phyloP scores from a whole-genome alignment of 345 rosid species.

The Sisymbrium irio region DNA sequence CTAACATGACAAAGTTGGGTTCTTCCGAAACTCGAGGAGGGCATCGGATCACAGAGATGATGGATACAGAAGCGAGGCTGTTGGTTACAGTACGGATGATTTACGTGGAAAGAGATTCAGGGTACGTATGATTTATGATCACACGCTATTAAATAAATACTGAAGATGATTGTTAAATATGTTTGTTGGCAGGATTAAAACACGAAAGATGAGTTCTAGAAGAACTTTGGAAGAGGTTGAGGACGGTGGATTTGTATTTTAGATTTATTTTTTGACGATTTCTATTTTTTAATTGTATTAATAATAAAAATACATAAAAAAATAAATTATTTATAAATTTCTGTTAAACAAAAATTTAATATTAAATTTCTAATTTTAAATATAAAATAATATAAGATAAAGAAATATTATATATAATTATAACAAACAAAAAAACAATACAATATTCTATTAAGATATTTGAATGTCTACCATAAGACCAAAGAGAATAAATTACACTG shows the following conservation, averaged over 20 bases:
- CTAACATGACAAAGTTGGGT: conserved; percentile 73
- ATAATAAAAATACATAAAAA: no score
- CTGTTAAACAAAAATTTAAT: no score
- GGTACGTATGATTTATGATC: conserved; percentile 40
- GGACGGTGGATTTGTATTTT: conserved; percentile 2
- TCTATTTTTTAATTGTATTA: no score
- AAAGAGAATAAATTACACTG: no score
- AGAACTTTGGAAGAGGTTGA: background rate
- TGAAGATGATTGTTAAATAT: background rate
- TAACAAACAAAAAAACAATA: no score
- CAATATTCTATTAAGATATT: no score
- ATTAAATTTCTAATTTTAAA: no score
- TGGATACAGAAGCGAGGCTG: conserved; percentile 41
- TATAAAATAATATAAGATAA: no score
- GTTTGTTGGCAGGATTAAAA: conserved; percentile 27
- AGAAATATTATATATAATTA: no score
- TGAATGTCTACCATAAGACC: no score
- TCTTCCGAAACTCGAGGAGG: conserved; percentile 56
- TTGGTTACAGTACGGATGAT: conserved; percentile 46
- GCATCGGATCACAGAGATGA: conserved; percentile 32
- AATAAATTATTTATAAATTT: no score
- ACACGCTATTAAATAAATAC: background rate
- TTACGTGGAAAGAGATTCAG: conserved; percentile 77
- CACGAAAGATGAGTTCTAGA: conserved; percentile 6
- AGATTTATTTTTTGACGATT: conserved; percentile 7